Evolutionary conservation across 2,329 filamentous ascomycete genomes (phyloP).

Genomic region (Dendrostoma leiphaemia): DNA sequence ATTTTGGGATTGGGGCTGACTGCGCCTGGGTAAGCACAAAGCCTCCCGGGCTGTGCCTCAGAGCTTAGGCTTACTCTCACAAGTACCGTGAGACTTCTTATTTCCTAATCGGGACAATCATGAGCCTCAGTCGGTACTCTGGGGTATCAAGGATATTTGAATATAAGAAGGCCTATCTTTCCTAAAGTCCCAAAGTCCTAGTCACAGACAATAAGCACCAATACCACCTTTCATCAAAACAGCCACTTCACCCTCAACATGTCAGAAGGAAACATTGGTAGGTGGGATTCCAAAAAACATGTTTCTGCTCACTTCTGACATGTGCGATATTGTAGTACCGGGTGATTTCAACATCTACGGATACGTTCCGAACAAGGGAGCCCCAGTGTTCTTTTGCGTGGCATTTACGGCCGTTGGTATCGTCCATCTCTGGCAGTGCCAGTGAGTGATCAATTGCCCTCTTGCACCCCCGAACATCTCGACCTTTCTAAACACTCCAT

Average conservation of each 20-base stretch:
- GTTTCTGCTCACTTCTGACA: too few relatives aligned
- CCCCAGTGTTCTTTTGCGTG: slow-evolving; percentile 35
- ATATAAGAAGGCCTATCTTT: too few relatives aligned
- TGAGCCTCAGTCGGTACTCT: too few relatives aligned
- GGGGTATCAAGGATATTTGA: background rate
- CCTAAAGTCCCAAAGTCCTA: too few relatives aligned
- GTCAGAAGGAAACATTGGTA: slow-evolving; percentile 1
- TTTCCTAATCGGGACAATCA: background rate
- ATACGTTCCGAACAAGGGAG: slow-evolving; percentile 35
- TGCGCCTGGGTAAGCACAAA: background rate
- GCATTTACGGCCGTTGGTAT: slow-evolving; percentile 27
- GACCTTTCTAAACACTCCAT: background rate
- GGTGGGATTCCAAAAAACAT: background rate
- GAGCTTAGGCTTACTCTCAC: too few relatives aligned
- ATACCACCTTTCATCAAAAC: background rate
- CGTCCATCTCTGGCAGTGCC: slow-evolving; percentile 28
- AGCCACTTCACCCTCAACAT: background rate
- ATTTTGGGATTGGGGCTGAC: background rate
- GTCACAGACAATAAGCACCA: background rate
- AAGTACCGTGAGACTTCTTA: background rate
- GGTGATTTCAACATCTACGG: slow-evolving; percentile 28
- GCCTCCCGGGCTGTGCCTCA: too few relatives aligned
- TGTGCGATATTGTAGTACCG: slow-evolving; percentile 17
- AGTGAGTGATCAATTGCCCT: slow-evolving; percentile 5
- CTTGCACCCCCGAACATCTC: background rate